Conservation (phyloP, 2,329 filamentous ascomycete genomes). For the Metarhizium humberi region DNA sequence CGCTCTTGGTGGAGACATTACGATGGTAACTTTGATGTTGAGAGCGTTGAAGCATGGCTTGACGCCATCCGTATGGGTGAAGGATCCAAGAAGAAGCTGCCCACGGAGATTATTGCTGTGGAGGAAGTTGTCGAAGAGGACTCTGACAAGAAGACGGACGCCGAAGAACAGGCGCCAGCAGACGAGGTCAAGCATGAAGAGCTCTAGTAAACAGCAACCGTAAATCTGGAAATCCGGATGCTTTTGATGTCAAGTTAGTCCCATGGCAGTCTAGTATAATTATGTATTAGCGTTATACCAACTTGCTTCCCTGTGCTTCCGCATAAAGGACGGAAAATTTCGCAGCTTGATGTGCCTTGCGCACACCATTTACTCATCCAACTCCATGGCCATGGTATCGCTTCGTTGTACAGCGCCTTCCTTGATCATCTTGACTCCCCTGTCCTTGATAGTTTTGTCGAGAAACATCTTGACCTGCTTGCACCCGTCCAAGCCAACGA, state of each 20-base stretch:
- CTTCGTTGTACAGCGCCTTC: conserved; percentile 43
- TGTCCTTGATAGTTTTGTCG: conserved; percentile 67
- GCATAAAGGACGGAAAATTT: background rate
- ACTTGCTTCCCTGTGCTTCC: background rate
- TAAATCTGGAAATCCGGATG: background rate
- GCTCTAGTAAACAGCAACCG: conserved; percentile 26
- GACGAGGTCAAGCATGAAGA: conserved; percentile 35
- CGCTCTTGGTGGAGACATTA: conserved; percentile 80
- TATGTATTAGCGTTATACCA: background rate
- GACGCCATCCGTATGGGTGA: conserved; percentile 89
- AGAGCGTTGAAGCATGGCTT: conserved; percentile 73
- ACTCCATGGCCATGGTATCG: conserved; percentile 39
- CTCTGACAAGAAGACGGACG: background rate
- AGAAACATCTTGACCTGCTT: conserved; percentile 74
- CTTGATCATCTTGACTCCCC: conserved; percentile 54
- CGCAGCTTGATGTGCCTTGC: background rate
- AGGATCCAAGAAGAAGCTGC: conserved; percentile 67
- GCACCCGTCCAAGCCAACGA: conserved; percentile 85
- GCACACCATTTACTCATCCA: conserved; percentile 25
- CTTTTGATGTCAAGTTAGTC: background rate
- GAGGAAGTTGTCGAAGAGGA: conserved; percentile 24
- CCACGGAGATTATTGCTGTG: conserved; percentile 44
- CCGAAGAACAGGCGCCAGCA: conserved; percentile 13
- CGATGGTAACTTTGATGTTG: conserved; percentile 47
- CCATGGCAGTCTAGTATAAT: background rate